Evolutionary conservation across 768 basidiomycete species (phyloP), one percentile per base, ranked within the genome.

Genomic region (Lyophyllum shimeji): DNA sequence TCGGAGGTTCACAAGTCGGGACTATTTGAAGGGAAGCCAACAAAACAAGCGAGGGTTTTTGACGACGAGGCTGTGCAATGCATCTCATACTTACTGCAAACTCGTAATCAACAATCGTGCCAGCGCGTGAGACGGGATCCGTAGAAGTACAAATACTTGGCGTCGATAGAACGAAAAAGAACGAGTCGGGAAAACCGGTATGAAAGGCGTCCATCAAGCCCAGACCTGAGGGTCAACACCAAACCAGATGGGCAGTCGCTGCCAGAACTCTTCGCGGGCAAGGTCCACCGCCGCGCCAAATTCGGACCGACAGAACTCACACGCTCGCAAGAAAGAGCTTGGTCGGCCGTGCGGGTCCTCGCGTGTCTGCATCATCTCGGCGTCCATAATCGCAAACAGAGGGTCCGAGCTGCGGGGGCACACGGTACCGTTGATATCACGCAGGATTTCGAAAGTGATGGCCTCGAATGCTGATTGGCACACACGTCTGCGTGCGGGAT

Each of bases 391-490:
- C 7, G 86, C 84, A 60, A 85, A 87, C 25, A 90, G 70, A 0
- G 87, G 87, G 58, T 90, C 88, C 4, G 82, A 84, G 61, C 79
- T 85, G 44, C 86, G 81, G 60, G 86, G 82, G 55, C 77, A 80
- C 18, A 85, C 75, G 53, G 86, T 78, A 11, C 86, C 87, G 67
- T 87, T 88, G 59, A 87, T 80, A 62, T 90, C 88, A 47, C 85
- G 81, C 53, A 90, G 76, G 45, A 90, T 80, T 61, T 90, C 84
- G 65, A 89, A 89, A 3, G 86, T 87, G 58, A 88, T 82, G 11
- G 81, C 79, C 64, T 90, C 89, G 61, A 89, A 90, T 2, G 86
- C 85, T 20, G 85, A 76, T 68, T 85, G 85, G 67, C 88, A 90
- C 21, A 80, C 70, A 25, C 84, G 81, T 60, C 76, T 77, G 29